Evolutionary conservation across 2,329 filamentous ascomycete species (phyloP), one percentile per base, ranked within the genome.

Genomic region (Huntiella moniliformis): DNA sequence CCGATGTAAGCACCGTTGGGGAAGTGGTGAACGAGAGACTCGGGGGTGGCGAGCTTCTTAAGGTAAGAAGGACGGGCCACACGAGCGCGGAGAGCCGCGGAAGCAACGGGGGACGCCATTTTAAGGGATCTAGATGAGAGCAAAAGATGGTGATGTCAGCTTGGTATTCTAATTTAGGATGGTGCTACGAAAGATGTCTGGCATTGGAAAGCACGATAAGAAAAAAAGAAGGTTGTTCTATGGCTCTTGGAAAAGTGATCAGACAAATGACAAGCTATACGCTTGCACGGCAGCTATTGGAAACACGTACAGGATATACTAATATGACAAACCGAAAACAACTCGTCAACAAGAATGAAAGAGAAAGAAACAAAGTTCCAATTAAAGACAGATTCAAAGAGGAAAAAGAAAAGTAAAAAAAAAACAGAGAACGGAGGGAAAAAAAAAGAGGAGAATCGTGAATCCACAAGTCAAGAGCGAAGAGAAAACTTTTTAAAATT

Each of bases 1-100:
- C 85, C 86, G 55, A 93, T 74, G 61, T 91, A 91, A n/a, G 82
- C 64, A 57, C 78, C 79, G 67, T 91, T 74, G 52, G 85, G 85
- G 56, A 93, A 93, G 54, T 82, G 71, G 52, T 81, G 70, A 50
- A 93, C 70, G 52, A 92, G 63, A 59, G 92, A 84, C 61, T 91
- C 75, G 34, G 85, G 75, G 55, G 77, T 77, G 55, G 79, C 77
- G 49, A 93, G 67, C 70, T 88, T 92, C 56, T 77, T 78, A 47
- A 92, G 70, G 62, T 88, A 77, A 37, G 79, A 81, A 16, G 84
- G 79, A 53, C 82, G 74, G 54, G 77, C 68, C 51, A 91, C 70
- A 54, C 85, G 79, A 56, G 77, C 74, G 66, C 78, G 82, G 57
- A 93, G 68, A 49, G 83, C 73, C 44, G 79, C 79, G 42, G 82